Percentiles rank a stretch among this genome's conserved stretches.
phyloP scores from a whole-genome alignment of 2,329 filamentous ascomycete species.

The Aspergillus floridensis region DNA sequence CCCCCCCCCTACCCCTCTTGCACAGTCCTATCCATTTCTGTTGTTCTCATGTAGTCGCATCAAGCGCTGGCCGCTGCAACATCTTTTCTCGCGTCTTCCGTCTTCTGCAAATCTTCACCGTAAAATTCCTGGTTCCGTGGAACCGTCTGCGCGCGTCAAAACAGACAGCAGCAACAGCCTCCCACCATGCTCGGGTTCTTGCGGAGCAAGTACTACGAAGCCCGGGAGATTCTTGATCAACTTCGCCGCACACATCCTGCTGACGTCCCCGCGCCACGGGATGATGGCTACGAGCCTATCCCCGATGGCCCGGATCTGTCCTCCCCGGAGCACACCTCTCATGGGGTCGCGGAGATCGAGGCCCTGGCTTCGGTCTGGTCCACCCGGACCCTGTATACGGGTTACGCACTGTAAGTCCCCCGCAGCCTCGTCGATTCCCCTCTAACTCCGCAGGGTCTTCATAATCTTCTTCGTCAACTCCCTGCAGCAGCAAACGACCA shows the following conservation, averaged over 20 bases:
- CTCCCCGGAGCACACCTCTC: background rate
- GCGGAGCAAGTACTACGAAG: background rate
- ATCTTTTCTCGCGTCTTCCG: background rate
- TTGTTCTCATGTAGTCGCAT: background rate
- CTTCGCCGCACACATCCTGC: background rate
- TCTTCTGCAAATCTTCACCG: background rate
- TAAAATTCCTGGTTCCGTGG: background rate
- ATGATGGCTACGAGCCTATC: constrained; percentile 7
- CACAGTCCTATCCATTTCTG: background rate
- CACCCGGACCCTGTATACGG: background rate
- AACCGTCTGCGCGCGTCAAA: background rate
- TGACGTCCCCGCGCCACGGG: background rate
- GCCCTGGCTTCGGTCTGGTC: constrained; percentile 10
- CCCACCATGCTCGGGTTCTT: constrained; percentile 6
- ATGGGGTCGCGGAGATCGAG: constrained; percentile 10
- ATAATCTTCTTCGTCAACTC: constrained; percentile 12
- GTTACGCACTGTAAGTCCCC: constrained; percentile 6
- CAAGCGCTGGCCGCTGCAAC: background rate
- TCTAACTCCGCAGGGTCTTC: constrained; percentile 5
- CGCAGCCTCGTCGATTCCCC: background rate
- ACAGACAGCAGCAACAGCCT: background rate
- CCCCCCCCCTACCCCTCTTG: background rate
- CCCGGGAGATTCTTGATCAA: background rate
- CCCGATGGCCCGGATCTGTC: background rate
- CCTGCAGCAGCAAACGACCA: constrained; percentile 5